These are phyloP conservation scores for Calocybe indica DNA, from an alignment of 768 basidiomycete genomes.

Conservation along the genomic window DNA sequence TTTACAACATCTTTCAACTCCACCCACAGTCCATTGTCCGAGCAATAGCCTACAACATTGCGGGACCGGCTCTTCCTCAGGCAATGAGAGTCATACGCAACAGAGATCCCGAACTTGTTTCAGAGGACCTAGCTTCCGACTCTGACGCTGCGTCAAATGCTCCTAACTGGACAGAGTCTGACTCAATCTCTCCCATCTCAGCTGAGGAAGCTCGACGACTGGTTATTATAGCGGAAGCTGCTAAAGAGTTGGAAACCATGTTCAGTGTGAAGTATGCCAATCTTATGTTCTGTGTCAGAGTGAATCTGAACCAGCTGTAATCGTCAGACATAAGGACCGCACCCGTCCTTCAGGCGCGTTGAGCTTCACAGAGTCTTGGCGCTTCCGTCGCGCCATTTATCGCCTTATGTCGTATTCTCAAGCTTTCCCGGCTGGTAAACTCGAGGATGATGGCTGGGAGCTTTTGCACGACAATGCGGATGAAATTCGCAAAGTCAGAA, in stretches of 20 bases:
- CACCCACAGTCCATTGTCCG: slow-evolving; percentile 24
- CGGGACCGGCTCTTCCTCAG: slow-evolving; percentile 23
- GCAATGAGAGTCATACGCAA: slow-evolving; percentile 18
- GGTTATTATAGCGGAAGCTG: slow-evolving; percentile 15
- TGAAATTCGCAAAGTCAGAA: neutral
- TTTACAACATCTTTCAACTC: slow-evolving; percentile 20
- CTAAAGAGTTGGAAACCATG: slow-evolving; percentile 26
- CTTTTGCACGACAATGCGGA: slow-evolving; percentile 1
- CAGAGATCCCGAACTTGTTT: no score
- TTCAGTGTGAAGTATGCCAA: slow-evolving; percentile 30
- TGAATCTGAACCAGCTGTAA: neutral
- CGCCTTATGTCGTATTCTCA: slow-evolving; percentile 10
- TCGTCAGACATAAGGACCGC: slow-evolving; percentile 29
- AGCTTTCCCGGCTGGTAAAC: slow-evolving; percentile 3
- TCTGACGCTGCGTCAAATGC: neutral
- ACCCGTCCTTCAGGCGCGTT: slow-evolving; percentile 22
- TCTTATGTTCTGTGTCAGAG: slow-evolving; percentile 1
- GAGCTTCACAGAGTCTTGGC: slow-evolving; percentile 21
- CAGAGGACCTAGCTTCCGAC: no score
- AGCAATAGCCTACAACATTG: slow-evolving; percentile 20
- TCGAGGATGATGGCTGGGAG: neutral
- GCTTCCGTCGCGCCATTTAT: slow-evolving; percentile 15
- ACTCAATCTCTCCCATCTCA: slow-evolving; percentile 12
- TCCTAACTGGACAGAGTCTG: slow-evolving; percentile 5
- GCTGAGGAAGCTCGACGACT: slow-evolving; percentile 16